Evolutionary conservation across 2,329 filamentous ascomycete genomes (phyloP).

Genomic region (Alternaria triticina): DNA sequence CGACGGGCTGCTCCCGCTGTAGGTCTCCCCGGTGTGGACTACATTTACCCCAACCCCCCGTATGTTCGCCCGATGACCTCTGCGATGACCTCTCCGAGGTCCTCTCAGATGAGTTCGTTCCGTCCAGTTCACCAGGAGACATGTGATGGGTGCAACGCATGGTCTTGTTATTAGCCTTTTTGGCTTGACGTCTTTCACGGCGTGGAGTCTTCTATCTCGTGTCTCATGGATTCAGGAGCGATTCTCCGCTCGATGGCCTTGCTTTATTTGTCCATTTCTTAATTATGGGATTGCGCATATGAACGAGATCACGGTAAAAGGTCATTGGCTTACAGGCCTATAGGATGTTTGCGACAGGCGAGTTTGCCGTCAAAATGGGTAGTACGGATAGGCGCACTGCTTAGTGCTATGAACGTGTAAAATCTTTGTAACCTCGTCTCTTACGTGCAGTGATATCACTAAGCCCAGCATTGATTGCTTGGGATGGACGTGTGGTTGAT

Average conservation of each 20-base stretch:
- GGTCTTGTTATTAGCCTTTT: background rate
- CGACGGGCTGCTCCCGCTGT: background rate
- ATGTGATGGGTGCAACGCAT: background rate
- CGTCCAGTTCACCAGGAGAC: background rate
- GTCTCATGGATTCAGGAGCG: background rate
- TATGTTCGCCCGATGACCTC: background rate
- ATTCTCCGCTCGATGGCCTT: background rate
- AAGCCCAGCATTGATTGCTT: background rate
- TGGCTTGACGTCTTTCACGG: background rate
- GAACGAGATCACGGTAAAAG: background rate
- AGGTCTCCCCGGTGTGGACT: background rate
- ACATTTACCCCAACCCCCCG: background rate
- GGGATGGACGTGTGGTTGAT: background rate
- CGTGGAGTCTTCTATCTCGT: background rate
- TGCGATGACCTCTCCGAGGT: too few relatives aligned
- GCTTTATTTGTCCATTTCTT: background rate
- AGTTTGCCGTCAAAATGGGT: background rate
- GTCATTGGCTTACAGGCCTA: too few relatives aligned
- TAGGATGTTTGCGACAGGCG: background rate
- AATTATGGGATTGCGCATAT: background rate
- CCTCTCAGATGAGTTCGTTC: background rate
- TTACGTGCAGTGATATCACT: background rate
- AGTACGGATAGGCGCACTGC: background rate
- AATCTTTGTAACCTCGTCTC: background rate
- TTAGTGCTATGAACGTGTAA: background rate